phyloP scores from a whole-genome alignment of 345 rosid genomes.

The Aquilaria yunnanensis region DNA sequence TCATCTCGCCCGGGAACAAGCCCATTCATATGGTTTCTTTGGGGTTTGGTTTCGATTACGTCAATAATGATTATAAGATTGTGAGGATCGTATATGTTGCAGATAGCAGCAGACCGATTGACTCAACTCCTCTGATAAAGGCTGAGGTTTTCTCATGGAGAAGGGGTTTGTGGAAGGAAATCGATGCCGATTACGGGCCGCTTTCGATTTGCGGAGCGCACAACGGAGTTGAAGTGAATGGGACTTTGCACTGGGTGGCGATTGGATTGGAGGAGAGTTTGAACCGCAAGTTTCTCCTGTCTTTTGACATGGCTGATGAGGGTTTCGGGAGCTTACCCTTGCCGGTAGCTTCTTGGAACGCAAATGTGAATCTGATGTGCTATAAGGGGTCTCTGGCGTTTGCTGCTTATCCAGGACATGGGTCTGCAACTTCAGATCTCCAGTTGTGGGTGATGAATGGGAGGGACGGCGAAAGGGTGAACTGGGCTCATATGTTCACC shows the following conservation, averaged over 20 bases:
- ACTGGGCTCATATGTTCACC: conserved; percentile 9
- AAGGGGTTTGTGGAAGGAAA: conserved; percentile 18
- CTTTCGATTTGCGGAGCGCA: conserved; percentile 3
- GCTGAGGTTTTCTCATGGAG: conserved; percentile 27
- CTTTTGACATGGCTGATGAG: conserved; percentile 23
- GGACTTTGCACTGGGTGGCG: conserved; percentile 18
- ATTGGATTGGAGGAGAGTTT: conserved; percentile 6
- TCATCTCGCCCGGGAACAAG: neutral
- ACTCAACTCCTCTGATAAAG: neutral
- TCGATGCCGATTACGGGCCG: conserved; percentile 9
- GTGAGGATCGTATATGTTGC: conserved; percentile 18
- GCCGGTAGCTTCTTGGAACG: neutral
- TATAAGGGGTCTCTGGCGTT: conserved; percentile 22
- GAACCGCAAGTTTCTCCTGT: conserved; percentile 11
- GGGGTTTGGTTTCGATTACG: conserved; percentile 25
- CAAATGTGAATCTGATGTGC: conserved; percentile 12
- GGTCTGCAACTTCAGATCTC: neutral
- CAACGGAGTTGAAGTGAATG: conserved; percentile 3
- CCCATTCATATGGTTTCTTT: conserved; percentile 23
- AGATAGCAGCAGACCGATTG: neutral
- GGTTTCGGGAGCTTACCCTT: conserved; percentile 8
- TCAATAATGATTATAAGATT: conserved; percentile 15
- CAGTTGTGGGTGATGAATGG: conserved; percentile 21
- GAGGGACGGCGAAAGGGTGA: neutral
- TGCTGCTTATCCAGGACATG: conserved; percentile 17